Base-by-base conservation (phyloP, 345 rosid species). In the Hibiscus syriacus region DNA sequence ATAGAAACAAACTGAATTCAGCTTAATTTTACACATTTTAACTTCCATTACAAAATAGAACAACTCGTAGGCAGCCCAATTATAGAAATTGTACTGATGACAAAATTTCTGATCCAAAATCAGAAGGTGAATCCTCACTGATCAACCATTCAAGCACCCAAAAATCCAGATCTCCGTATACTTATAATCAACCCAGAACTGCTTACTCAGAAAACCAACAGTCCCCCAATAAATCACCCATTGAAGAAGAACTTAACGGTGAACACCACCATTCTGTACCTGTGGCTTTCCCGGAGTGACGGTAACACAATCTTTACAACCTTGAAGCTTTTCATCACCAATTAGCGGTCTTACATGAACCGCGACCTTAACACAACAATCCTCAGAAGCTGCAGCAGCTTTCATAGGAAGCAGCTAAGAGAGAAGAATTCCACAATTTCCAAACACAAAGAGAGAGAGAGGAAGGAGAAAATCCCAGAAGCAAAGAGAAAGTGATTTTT, bases 281-380 rank as follows among this genome's bases (percentile, higher is more conserved):
- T 94, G 99, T 29, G 98, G 96, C 87, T 94, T 92, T 68, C 98
- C 98, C 3, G 89, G n/a, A n/a, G n/a, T n/a, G n/a, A n/a, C n/a
- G n/a, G n/a, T 78, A 81, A 94, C 97, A 55, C 99, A 94, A 75
- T 94, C 99, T 76, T 89, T 79, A 79, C 99, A 94, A 1, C 99
- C 99, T 72, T 89, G 97, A 59, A 89, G 81, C 64, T 78, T 78
- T 78, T 94, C 99, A 48, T 94, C 99, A 26, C 86, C 92, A 74
- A 94, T 91, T 63, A 94, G 92, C 13, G 98, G 99, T 71, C 99
- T 82, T n/a, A 94, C 72, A 55, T 94, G 99, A 55, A 94, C 97
- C 8, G 99, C 93, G 61, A 94, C 99, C 73, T 92, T 94, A 23
- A 94, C 98, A 55, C 93, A 94, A 39, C 99, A 94, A 74, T 89